Evolutionary conservation across 306 rosid species (phyloP).

Genomic region (Canavalia gladiata): DNA sequence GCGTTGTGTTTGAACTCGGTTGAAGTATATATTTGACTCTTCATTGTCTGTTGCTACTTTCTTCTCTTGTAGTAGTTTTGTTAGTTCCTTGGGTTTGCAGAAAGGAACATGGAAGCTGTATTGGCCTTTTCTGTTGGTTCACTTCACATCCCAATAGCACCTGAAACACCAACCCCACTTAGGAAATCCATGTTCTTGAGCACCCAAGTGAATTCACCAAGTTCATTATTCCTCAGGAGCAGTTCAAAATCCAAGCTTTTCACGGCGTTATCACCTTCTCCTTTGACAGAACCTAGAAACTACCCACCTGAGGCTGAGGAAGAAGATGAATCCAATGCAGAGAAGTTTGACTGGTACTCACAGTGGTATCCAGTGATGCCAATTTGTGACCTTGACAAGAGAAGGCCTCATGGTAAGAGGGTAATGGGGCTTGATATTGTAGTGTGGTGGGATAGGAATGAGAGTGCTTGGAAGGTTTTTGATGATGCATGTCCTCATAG

Average conservation of each 20-base stretch:
- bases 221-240: conserved; percentile 38
- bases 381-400: conserved; percentile 83
- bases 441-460: conserved; percentile 96
- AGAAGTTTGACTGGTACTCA: conserved; percentile 82
- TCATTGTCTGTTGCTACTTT: not conserved
- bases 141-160: conserved; percentile 49
- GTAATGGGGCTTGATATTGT: conserved; percentile 91
- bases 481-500: conserved; percentile 94
- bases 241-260: conserved; percentile 57
- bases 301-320: conserved; percentile 48
- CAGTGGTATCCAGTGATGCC: conserved; percentile 97
- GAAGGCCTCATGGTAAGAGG: conserved; percentile 78
- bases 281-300: conserved; percentile 55
- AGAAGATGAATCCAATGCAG: conserved; percentile 45
- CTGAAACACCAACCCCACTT: conserved; percentile 37
- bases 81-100: not conserved
- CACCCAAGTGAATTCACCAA: conserved; percentile 44
- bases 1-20: too few relatives aligned
- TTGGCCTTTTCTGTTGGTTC: conserved; percentile 55
- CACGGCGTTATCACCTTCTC: conserved; percentile 65
- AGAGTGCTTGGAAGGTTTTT: conserved; percentile 83
- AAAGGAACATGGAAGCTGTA: conserved; percentile 64
- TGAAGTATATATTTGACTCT: too few relatives aligned
- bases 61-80: not conserved
- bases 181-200: conserved; percentile 50